Evolutionary conservation across 176 grass and related monocot species (phyloP), one percentile per base, ranked within the genome.

Genomic region (Stipa capillata): DNA sequence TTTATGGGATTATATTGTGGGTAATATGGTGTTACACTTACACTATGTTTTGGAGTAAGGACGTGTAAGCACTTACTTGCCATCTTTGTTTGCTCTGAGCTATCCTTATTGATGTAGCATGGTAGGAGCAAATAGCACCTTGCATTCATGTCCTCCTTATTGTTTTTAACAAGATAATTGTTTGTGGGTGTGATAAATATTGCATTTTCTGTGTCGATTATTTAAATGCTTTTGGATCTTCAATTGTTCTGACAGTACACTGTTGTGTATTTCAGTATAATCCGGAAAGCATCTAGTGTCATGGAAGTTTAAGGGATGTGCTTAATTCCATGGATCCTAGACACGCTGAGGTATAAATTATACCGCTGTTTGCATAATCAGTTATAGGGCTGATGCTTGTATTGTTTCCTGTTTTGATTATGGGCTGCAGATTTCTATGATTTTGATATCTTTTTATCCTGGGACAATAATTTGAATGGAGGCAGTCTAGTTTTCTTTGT

Each of bases 261-360:
- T 85, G 72, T 16, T n/a, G 16, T 85, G 25, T 37, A 23, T 84
- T 84, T 81, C 86, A 99, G 96, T 87, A 89, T 95, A 84, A 91
- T 95, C 23, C 72, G 83, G 39, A 99, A 99, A 84, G 92, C 96
- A 17, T 44, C 81, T 36, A 93, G 92, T 74, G 90, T 91, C 27
- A 89, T 99, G 88, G 96, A 99, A 82, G 81, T 99, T 89, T 99
- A 37, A 89, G 70, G 78, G 96, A 99, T 64, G 96, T 95, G 70
- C 65, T 99, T 74, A 89, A 78, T 87, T 94, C 96, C 43, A 88
- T 99, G 71, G 90, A 93, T 91, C 78, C 82, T 78, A 95, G 89
- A 74, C 77, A 39, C 37, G 92, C 92, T 74, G 92, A 95, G 96
- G 96, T 99, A 93, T 79, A 56, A 25, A 39, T 77, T 3, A 69